Base-by-base conservation (phyloP, 2,329 filamentous ascomycete species). In the Nigrospora osmanthi region DNA sequence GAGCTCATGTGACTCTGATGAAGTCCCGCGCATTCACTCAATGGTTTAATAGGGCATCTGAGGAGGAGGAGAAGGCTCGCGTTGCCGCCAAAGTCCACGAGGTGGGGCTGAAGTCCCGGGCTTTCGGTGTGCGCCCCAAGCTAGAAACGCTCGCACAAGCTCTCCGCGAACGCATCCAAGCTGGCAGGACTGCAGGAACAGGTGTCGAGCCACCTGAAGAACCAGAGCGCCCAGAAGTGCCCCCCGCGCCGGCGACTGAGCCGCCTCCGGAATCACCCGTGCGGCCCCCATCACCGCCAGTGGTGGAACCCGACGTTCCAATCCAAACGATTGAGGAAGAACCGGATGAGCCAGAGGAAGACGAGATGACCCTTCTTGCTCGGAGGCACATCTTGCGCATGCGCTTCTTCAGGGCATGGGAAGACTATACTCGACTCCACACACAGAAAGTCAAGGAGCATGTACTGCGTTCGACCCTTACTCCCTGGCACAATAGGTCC, bases 361-460 rank as follows among this genome's bases (percentile, higher is more conserved):
- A 63, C 34, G 59, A 60, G 46, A 56, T 44, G 13, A 62, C 60
- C 10, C 43, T 58, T 44, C 49, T 62, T 44, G 60, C 60, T 19
- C 52, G 59, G 38, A 52, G 60, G 40, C 60, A 63, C 42, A 61
- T 63, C 13, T 48, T 62, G 11, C 59, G 60, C 17, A 60, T 61
- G 58, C 55, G 58, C 47, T 61, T 58, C 37, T 62, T 61, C 37
- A 54, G 54, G 39, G 54, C 55, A 16, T 63, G 58, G 59, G 56
- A 58, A 47, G 52, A 42, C 13, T 58, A 60, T 32, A 61, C 59
- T 11, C 44, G 41, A 13, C 50, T 55, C 13, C 54, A 58, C 42
- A 14, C 51, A 14, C 40, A 40, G 4, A 58, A 53, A 45, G 53
- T 54, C 3, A 50, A 49, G 44, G 49, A 54, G 11, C 60, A 61